Evolutionary conservation across 2,329 filamentous ascomycete species (phyloP).

Genomic region (Beauveria sp.): DNA sequence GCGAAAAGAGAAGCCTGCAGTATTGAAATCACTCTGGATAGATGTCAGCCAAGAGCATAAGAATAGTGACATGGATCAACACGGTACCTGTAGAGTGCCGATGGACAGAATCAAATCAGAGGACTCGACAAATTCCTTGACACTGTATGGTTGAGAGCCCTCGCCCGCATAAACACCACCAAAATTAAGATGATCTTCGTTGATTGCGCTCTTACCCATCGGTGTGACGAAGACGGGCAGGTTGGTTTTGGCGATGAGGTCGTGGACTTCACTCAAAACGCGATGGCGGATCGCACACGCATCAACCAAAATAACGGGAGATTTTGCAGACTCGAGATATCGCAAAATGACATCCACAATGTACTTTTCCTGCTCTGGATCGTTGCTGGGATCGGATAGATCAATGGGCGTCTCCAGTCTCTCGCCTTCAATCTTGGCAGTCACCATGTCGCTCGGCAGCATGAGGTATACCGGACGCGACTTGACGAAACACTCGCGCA

Average conservation of each 20-base stretch:
- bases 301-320: conserved; percentile 73
- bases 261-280: conserved; percentile 63
- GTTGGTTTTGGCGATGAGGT: conserved; percentile 62
- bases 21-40: conserved; percentile 67
- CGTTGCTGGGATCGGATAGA: conserved; percentile 55
- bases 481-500: conserved; percentile 65
- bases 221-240: conserved; percentile 82
- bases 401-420: conserved; percentile 65
- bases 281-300: conserved; percentile 74
- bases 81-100: conserved; percentile 48
- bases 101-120: conserved; percentile 66
- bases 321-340: conserved; percentile 63
- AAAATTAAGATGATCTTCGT: conserved; percentile 68
- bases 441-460: conserved; percentile 73
- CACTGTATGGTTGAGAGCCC: conserved; percentile 57
- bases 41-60: not conserved
- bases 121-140: conserved; percentile 56
- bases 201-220: conserved; percentile 80
- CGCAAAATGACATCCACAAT: conserved; percentile 74
- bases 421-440: conserved; percentile 67
- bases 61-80: not conserved
- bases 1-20: conserved; percentile 72
- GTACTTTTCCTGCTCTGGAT: conserved; percentile 66
- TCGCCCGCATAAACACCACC: conserved; percentile 81
- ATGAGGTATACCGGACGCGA: conserved; percentile 79